Evolutionary conservation across 164 flowering plant species (phyloP), one percentile per base, ranked within the genome.

Genomic region (Liriodendron chinense): DNA sequence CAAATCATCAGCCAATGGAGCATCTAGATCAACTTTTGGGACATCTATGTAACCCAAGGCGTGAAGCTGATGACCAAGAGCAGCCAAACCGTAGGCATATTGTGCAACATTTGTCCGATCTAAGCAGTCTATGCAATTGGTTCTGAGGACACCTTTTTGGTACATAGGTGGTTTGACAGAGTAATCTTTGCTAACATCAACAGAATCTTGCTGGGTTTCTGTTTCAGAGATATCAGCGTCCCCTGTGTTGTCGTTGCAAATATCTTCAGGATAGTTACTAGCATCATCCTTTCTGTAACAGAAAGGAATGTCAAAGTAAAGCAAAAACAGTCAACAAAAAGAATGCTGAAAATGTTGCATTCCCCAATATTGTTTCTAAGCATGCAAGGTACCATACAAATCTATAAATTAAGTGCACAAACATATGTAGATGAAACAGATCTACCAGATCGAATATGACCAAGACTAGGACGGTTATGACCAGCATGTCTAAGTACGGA

Each of bases 51-150:
- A 76, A 34, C 98, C 94, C 72, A 94, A 75, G 69, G 90, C 85
- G 82, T 90, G 87, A 62, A 96, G 82, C 82, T 96, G 98, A 79
- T 80, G 87, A 47, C 96, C 97, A 47, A 96, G 89, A 74, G 97
- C 94, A 85, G 84, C 94, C 78, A 92, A 86, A 34, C 99, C 99
- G 80, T 85, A 94, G 12, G 93, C 89, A 83, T 86, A 96, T 72
- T 96, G 99, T 4, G 97, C 97, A 80, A 92, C 96, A 86, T 96
- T 96, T 62, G 99, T 96, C 68, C 98, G 98, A 80, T 96, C 99
- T 81, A 96, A 85, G 83, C 98, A 96, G 70, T 96, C 99, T 56
- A 96, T 96, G 86, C 99, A 96, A 71, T 96, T 96, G 65, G 98
- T 94, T 74, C 99, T 84, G 68, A 96, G 79, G 50, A 96, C 94